Evolutionary conservation across 331 rosid species (phyloP).

Genomic region (Quercus lobata): DNA sequence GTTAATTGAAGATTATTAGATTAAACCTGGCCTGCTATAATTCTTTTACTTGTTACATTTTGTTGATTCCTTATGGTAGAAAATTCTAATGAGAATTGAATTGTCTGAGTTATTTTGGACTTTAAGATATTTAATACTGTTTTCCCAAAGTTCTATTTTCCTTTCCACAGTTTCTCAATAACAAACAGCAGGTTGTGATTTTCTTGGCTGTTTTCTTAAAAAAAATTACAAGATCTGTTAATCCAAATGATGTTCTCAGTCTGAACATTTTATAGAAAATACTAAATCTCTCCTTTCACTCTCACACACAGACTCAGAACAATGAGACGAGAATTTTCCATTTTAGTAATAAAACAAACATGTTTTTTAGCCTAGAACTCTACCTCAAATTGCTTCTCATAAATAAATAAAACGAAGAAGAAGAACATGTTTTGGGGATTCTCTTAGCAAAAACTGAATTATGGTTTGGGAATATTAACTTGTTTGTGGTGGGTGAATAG

Average conservation of each 20-base stretch:
- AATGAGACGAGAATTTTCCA: background rate
- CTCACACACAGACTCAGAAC: background rate
- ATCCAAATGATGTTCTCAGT: background rate
- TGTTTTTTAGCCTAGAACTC: too few relatives aligned
- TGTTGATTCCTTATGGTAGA: background rate
- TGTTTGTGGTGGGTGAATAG: background rate
- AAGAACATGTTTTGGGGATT: background rate
- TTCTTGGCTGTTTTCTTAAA: background rate
- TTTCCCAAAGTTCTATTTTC: background rate
- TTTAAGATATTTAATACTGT: background rate
- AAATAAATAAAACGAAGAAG: too few relatives aligned
- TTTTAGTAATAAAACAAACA: background rate
- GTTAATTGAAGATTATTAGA: background rate
- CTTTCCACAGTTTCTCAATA: background rate
- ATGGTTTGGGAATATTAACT: background rate
- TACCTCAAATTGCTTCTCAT: too few relatives aligned
- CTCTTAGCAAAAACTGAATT: background rate
- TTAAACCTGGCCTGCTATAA: too few relatives aligned
- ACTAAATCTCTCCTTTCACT: background rate
- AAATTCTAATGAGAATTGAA: background rate
- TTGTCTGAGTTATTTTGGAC: background rate
- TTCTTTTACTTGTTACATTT: slow-evolving; percentile 9
- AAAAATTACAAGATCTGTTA: slow-evolving; percentile 20
- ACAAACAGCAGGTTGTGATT: background rate
- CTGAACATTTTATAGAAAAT: background rate